Percentiles rank a stretch among this genome's conserved stretches.
phyloP scores from a whole-genome alignment of 148 eudicot species.

The Camellia sinensis region DNA sequence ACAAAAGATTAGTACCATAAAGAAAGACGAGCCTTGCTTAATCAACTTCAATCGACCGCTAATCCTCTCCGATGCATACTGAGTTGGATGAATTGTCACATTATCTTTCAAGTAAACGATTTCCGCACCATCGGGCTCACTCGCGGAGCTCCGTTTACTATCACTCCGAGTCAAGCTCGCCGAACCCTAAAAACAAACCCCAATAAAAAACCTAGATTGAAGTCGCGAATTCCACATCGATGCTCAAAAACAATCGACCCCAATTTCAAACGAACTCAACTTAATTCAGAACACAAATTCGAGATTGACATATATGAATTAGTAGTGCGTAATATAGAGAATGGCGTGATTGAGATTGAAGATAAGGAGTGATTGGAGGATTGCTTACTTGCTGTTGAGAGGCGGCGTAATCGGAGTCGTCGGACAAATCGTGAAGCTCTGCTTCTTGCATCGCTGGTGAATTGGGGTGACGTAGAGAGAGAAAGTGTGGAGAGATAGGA shows the following conservation, averaged over 20 bases:
- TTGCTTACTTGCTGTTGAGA: slow-evolving; percentile 39
- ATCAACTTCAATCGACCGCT: slow-evolving; percentile 82
- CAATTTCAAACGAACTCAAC: background rate
- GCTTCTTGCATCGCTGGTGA: slow-evolving; percentile 40
- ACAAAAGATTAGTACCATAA: slow-evolving; percentile 45
- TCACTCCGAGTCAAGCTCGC: slow-evolving; percentile 24
- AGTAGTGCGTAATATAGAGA: background rate
- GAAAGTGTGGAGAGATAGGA: background rate
- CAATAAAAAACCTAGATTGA: background rate
- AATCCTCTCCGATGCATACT: slow-evolving; percentile 84
- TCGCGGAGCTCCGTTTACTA: slow-evolving; percentile 48
- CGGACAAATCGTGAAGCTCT: slow-evolving; percentile 44
- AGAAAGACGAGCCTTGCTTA: slow-evolving; percentile 60
- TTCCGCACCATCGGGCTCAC: slow-evolving; percentile 70
- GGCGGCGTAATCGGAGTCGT: slow-evolving; percentile 59
- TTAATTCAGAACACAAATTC: background rate
- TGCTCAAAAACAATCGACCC: background rate
- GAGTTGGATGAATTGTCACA: slow-evolving; percentile 94
- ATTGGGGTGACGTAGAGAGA: background rate
- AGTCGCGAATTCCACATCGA: background rate
- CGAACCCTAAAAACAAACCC: slow-evolving; percentile 26
- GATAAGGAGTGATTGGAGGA: background rate
- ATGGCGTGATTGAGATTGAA: background rate
- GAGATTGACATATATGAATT: background rate
- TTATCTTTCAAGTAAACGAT: slow-evolving; percentile 73